Evolutionary conservation across 495 filamentous ascomycete genomes (phyloP), one percentile per base, ranked within the genome.

Genomic region (Hypomontagnella submonticulosa): DNA sequence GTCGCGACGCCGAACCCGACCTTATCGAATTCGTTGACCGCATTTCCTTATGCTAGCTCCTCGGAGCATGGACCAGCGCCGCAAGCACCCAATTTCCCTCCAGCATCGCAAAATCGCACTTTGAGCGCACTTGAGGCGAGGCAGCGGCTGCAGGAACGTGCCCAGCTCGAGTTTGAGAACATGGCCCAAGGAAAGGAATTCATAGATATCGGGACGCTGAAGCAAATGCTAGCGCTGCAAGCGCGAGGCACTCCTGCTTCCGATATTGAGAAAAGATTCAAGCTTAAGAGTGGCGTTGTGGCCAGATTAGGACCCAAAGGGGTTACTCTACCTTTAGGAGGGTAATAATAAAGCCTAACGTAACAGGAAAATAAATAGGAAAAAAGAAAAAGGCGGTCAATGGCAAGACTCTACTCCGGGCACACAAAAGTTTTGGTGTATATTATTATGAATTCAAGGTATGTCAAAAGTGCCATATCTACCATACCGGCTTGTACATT

Each of bases 1-100:
- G 70, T 81, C 15, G 80, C 70, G 1, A 76, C 79, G n/a, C 80
- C 80, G 5, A 79, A 78, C 40, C 80, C 80, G 4, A 82, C 76
- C 12, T 72, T 72, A 15, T 83, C 80, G 8, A 71, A 76, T 6
- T 80, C 80, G 0, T 82, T 79, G 1, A 83, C 73, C n/a, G 79
- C 75, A 2, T 58, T 67, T 0, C 46, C 71, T 0, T 48, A 68
- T 13, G 51, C 67, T 4, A 53, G 48, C 32, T 61, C 48, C 43
- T 19, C 57, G 34, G 57, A 27, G 6, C 23, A 27, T 6, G 23
- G 41, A 37, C 47, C 7, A 46, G 68, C 46, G 4, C 54, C 61
- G 8, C 51, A 47, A 0, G 52, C 63, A 0, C 71, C 72, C 4
- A 49, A 6, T 1, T 81, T 68, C 56, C 71, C 79, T 6, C 34